Evolutionary conservation across 257 asterid species (phyloP), one percentile per base, ranked within the genome.

Genomic region (Hygrophila difformis): DNA sequence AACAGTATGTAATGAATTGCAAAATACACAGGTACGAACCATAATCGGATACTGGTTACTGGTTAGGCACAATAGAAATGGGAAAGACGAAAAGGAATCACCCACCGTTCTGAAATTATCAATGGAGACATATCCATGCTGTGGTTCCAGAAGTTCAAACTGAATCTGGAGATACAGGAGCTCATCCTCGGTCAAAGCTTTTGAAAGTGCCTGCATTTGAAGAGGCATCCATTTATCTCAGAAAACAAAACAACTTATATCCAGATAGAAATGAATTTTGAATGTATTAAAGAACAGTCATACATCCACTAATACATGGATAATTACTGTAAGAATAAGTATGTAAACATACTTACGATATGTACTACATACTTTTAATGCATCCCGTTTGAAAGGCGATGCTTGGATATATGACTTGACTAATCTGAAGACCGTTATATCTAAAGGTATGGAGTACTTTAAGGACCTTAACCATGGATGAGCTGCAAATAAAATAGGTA

Each of bases 391-490:
- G 67, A 89, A 66, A 49, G 91, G 82, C 39, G 89, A 69, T 44
- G 94, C 75, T 59, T 84, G 89, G 53, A 79, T 68, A 61, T 88
- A 88, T 4, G 95, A 70, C 74, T 75, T 84, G 42, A 88, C 79
- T 52, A 68, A 59, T 70, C 77, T 85, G 78, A 73, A 89, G 24
- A 89, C 70, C 65, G 67, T 53, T 65, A 67, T 62, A 60, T 89
- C 98, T 28, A 89, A 71, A n/a, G 98, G 94, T 54, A 82, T 57
- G 12, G 48, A 52, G 67, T 49, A 62, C 57, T 75, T 68, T 51
- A 67, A 60, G 39, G 53, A 72, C 68, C 96, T 71, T 61, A 84
- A 71, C 97, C 97, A 84, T 47, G 97, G 95, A 63, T 88, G 97
- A 57, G 81, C 97, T 88, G 87, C 76, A 68, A 52, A 67, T 12